Conservation (phyloP, 139 green algal species). For the Closterium sp. region DNA sequence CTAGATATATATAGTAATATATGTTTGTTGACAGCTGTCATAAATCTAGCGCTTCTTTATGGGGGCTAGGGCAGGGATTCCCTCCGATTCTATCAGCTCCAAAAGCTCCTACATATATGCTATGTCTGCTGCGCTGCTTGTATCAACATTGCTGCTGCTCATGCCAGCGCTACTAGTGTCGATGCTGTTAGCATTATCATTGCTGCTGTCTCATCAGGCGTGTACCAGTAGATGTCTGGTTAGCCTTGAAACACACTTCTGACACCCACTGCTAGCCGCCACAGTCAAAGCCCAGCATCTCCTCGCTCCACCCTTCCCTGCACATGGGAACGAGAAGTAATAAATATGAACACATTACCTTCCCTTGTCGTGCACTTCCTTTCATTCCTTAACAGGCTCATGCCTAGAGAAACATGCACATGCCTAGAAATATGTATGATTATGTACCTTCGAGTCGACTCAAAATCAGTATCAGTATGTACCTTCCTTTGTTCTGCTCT, state of each 20-base stretch:
- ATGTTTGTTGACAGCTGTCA: no score
- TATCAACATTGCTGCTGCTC: background rate
- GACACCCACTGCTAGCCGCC: slow-evolving; percentile 97
- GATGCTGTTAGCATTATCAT: background rate
- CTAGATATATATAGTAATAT: no score
- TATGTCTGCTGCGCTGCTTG: slow-evolving; percentile 56
- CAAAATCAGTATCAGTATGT: no score
- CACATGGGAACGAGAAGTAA: background rate
- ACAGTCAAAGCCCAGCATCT: slow-evolving; percentile 97
- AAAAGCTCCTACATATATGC: slow-evolving; percentile 80
- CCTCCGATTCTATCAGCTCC: slow-evolving; percentile 64
- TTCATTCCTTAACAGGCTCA: background rate
- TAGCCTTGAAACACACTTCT: slow-evolving; percentile 65
- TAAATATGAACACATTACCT: background rate
- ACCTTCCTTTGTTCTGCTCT: no score
- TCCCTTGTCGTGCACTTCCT: background rate
- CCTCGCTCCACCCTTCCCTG: slow-evolving; percentile 69
- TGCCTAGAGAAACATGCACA: no score
- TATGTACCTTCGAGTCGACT: no score
- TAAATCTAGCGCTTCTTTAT: slow-evolving; percentile 96
- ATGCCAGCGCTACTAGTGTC: background rate
- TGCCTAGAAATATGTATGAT: no score
- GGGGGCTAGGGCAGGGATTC: slow-evolving; percentile 78
- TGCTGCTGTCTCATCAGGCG: no score
- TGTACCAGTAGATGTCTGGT: no score